Evolutionary conservation across 306 rosid genomes (phyloP).

Genomic region (Prunus mongolica): DNA sequence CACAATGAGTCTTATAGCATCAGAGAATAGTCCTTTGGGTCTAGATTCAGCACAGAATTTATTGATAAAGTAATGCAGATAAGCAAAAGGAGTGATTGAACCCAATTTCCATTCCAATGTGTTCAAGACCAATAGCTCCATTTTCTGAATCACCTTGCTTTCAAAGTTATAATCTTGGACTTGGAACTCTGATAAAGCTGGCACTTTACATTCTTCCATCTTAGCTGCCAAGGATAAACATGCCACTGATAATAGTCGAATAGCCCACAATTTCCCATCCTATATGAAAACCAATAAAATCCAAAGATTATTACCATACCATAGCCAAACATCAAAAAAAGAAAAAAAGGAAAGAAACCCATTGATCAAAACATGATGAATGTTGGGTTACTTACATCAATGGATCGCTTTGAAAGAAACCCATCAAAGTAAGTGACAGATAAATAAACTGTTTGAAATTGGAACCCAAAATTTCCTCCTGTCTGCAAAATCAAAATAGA

Average conservation of each 20-base stretch:
- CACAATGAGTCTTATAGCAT: slow-evolving; percentile 47
- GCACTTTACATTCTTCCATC: slow-evolving; percentile 76
- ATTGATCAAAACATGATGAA: slow-evolving; percentile 5
- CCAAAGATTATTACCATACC: not conserved
- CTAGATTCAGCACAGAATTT: slow-evolving; percentile 45
- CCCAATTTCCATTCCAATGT: slow-evolving; percentile 86
- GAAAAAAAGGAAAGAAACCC: not conserved
- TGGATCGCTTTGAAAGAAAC: slow-evolving; percentile 59
- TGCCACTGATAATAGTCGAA: slow-evolving; percentile 62
- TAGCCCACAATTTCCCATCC: slow-evolving; percentile 76
- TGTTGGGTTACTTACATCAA: slow-evolving; percentile 67
- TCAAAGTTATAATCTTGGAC: slow-evolving; percentile 51
- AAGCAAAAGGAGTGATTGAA: slow-evolving; percentile 75
- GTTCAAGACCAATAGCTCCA: slow-evolving; percentile 66
- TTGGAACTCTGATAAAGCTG: slow-evolving; percentile 49
- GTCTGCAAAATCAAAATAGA: slow-evolving; percentile 47
- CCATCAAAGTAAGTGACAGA: slow-evolving; percentile 74
- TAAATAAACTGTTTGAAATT: slow-evolving; percentile 62
- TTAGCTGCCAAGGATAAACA: slow-evolving; percentile 87
- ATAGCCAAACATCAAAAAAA: not conserved
- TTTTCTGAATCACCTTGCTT: slow-evolving; percentile 49
- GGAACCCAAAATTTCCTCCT: slow-evolving; percentile 58
- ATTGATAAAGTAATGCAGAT: slow-evolving; percentile 53
- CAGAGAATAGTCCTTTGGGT: slow-evolving; percentile 40
- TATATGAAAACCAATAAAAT: slow-evolving; percentile 21